Conservation (phyloP, 2,329 filamentous ascomycete species). For the Pseudocercospora vitis region DNA sequence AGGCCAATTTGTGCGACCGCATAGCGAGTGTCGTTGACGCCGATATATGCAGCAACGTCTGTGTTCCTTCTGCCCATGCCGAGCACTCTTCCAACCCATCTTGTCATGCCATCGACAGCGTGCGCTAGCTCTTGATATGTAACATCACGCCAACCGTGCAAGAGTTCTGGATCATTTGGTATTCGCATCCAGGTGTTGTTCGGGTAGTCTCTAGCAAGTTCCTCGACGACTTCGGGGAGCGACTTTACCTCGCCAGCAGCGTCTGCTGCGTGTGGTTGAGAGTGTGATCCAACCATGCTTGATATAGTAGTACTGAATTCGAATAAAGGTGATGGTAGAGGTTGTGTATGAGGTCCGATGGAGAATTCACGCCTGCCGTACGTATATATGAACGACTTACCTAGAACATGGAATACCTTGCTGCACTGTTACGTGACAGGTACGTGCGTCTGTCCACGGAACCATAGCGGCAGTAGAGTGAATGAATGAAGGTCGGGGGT, state of each 20-base stretch:
- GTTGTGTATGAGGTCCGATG: no score
- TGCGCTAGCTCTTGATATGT: conserved; percentile 18
- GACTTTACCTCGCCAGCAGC: conserved; percentile 13
- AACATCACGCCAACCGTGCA: conserved; percentile 22
- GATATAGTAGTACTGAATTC: background rate
- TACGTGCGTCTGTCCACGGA: conserved; percentile 5
- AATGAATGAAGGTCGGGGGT: background rate
- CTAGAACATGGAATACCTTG: background rate
- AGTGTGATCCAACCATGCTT: background rate
- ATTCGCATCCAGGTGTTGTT: conserved; percentile 27
- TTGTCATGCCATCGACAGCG: conserved; percentile 21
- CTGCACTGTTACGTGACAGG: background rate
- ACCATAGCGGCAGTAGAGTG: conserved; percentile 6
- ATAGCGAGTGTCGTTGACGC: conserved; percentile 29
- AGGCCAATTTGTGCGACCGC: conserved; percentile 25
- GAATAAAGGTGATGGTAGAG: no score
- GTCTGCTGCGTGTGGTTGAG: background rate
- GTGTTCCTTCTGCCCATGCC: conserved; percentile 25
- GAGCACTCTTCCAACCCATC: conserved; percentile 22
- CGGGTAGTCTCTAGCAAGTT: conserved; percentile 23
- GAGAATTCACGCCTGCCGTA: no score
- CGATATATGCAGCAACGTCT: conserved; percentile 31
- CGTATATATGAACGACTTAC: conserved; percentile 6
- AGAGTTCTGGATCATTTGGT: conserved; percentile 21
- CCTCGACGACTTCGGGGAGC: conserved; percentile 23